A percentile compares a stretch with the other conserved stretches of the same genome.
phyloP scores from a whole-genome alignment of 352 stramenopile species.

The Globisporangium uncinulatum region DNA sequence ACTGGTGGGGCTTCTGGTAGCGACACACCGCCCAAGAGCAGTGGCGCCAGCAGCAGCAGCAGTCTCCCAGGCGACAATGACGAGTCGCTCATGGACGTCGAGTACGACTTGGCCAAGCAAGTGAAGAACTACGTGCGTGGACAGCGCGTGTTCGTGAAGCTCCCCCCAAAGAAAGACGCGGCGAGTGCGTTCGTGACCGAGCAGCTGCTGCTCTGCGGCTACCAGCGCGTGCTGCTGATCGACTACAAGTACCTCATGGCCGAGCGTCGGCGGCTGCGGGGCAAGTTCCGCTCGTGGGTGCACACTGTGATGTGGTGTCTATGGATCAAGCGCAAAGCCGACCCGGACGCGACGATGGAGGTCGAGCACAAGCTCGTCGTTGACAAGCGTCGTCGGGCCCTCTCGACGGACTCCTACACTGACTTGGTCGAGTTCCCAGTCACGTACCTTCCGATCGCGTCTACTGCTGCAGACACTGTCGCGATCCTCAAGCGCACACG shows the following conservation, averaged over 20 bases:
- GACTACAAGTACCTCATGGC: conserved; percentile 72
- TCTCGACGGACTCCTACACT: conserved; percentile 33
- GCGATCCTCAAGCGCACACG: conserved; percentile 47
- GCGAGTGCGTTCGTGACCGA: conserved; percentile 34
- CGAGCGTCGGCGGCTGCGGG: conserved; percentile 51
- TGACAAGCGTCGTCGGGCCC: conserved; percentile 27
- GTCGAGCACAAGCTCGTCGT: conserved; percentile 14
- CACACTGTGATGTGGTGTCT: conserved; percentile 43
- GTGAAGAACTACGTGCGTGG: conserved; percentile 52
- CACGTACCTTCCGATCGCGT: conserved; percentile 64
- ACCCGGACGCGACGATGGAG: conserved; percentile 48
- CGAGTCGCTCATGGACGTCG: conserved; percentile 58
- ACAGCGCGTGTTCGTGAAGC: conserved; percentile 48
- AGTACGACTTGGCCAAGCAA: conserved; percentile 77
- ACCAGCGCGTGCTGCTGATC: conserved; percentile 63
- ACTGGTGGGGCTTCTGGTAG: conserved; percentile 7
- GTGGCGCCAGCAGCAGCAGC: conserved; percentile 9
- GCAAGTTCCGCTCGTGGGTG: conserved; percentile 56
- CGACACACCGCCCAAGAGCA: conserved; percentile 4
- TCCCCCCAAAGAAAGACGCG: conserved; percentile 34
- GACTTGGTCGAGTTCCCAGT: conserved; percentile 59
- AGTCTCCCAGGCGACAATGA: conserved; percentile 25
- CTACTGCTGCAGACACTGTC: conserved; percentile 39
- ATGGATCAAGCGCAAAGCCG: conserved; percentile 43
- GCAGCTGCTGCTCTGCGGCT: conserved; percentile 48